Base-by-base conservation (phyloP, 805 yeast genomes). In the Lachancea fermentati region DNA sequence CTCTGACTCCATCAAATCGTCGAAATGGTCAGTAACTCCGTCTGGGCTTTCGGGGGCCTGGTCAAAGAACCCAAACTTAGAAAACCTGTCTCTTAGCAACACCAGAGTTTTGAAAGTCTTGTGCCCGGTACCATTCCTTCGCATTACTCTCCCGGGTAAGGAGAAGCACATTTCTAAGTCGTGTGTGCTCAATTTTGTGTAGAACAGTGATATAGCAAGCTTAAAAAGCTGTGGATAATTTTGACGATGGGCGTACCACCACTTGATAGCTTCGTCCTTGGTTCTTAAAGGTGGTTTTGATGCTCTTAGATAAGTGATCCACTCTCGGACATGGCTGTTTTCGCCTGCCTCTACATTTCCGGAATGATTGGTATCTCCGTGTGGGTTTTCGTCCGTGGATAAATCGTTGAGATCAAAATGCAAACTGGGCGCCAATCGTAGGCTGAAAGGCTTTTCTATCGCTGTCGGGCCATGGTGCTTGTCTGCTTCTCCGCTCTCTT, bases 131-230 rank as follows among this genome's bases (percentile, higher is more conserved):
- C 26, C 37, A 19, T 37, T 38, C n/a, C 42, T 31, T 19, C 30
- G 36, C 14, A 32, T 26, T 6, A 32, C 37, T 18, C 25, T 34
- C 19, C 34, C 34, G 22, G 24, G 24, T 13, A 34, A 30, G 15
- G 41, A 38, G 30, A 34, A 42, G 15, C 32, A 34, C 26, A 29
- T 33, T 12, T 42, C 46, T 25, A 38, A 26, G 14, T 34, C 43
- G 24, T 32, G 30, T 19, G 46, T 25, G 31, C 42, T 42, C 14
- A 42, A 18, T n/a, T 33, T 39, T 5, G 43, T 38, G 39, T 42
- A 42, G 25, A 15, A 35, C n/a, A 42, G 18, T 14, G 46, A 28
- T 34, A 42, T 31, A 29, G 46, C 43, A 17, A 38, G 33, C 13
- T 32, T 34, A 34, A 42, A 42, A 3, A 42, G 25, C 13, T 43